These are phyloP conservation scores for Cladophialophora bantiana DNA, from an alignment of 2,329 filamentous ascomycete genomes.

Conservation along the genomic window DNA sequence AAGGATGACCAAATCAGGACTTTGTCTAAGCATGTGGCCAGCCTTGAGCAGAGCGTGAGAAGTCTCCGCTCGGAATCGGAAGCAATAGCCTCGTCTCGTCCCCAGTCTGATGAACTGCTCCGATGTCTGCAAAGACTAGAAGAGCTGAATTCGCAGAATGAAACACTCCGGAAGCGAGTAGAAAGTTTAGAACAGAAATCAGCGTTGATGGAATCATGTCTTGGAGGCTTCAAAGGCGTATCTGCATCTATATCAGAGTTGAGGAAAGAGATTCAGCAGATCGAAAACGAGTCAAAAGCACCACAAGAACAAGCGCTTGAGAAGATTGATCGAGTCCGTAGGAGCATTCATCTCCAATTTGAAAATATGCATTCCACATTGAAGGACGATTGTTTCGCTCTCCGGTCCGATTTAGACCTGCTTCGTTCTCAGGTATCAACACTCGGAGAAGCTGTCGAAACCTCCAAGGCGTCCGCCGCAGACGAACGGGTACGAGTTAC, in stretches of 20 bases:
- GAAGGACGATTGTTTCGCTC: neutral
- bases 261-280: slow-evolving; percentile 1
- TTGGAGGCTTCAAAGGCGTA: neutral
- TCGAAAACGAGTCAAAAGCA: neutral
- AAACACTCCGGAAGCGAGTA: neutral
- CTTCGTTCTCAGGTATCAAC: neutral
- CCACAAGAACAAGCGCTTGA: neutral
- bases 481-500: slow-evolving; percentile 8
- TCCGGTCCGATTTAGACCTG: neutral
- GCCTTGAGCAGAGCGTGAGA: neutral
- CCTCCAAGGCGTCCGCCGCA: no score
- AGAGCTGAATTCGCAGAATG: neutral
- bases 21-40: slow-evolving; percentile 3
- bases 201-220: neutral
- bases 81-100: neutral
- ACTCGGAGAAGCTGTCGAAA: neutral
- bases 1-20: slow-evolving; percentile 2
- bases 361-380: slow-evolving; percentile 7
- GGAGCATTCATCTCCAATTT: slow-evolving; percentile 6
- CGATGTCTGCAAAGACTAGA: neutral
- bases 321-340: slow-evolving; percentile 4
- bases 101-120: neutral
- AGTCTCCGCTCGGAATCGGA: slow-evolving; percentile 14
- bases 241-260: neutral
- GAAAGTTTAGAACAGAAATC: slow-evolving; percentile 1